phyloP scores from a whole-genome alignment of 2,329 filamentous ascomycete genomes.

The Pseudocercospora musae region DNA sequence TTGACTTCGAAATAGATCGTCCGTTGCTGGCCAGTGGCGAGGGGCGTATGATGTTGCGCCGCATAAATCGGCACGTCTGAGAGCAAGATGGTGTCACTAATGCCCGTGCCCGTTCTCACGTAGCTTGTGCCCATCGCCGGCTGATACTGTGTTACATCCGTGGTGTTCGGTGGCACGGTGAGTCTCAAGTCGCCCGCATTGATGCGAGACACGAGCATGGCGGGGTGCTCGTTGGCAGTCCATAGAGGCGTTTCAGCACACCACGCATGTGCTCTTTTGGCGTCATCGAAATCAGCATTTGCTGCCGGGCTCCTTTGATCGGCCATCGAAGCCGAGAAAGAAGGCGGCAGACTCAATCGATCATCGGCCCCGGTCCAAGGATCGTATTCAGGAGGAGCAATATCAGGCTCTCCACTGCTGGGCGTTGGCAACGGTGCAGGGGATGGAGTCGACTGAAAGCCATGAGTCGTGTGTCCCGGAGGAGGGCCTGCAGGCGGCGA shows the following conservation, averaged over 20 bases:
- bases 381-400: slow-evolving; percentile 58
- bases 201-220: slow-evolving; percentile 45
- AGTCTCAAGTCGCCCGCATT: slow-evolving; percentile 51
- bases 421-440: slow-evolving; percentile 11
- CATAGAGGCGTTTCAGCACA: slow-evolving; percentile 59
- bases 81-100: slow-evolving; percentile 62
- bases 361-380: slow-evolving; percentile 73
- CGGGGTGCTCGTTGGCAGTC: slow-evolving; percentile 43
- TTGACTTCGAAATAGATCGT: slow-evolving; percentile 71
- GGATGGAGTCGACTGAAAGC: not conserved
- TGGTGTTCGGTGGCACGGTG: slow-evolving; percentile 42
- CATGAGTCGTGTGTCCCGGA: slow-evolving; percentile 20
- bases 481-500: slow-evolving; percentile 33
- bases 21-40: slow-evolving; percentile 48
- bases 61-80: slow-evolving; percentile 68
- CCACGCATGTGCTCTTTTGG: slow-evolving; percentile 64
- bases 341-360: slow-evolving; percentile 70
- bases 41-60: slow-evolving; percentile 56
- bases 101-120: slow-evolving; percentile 36
- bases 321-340: slow-evolving; percentile 44
- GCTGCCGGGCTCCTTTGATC: slow-evolving; percentile 64
- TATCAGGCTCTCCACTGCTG: slow-evolving; percentile 14
- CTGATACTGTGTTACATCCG: slow-evolving; percentile 45
- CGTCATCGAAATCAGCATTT: slow-evolving; percentile 65
- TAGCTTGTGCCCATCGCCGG: slow-evolving; percentile 51